Conservation (phyloP, 1,284 basidiomycete genomes). For the Boletus hoseneyae region DNA sequence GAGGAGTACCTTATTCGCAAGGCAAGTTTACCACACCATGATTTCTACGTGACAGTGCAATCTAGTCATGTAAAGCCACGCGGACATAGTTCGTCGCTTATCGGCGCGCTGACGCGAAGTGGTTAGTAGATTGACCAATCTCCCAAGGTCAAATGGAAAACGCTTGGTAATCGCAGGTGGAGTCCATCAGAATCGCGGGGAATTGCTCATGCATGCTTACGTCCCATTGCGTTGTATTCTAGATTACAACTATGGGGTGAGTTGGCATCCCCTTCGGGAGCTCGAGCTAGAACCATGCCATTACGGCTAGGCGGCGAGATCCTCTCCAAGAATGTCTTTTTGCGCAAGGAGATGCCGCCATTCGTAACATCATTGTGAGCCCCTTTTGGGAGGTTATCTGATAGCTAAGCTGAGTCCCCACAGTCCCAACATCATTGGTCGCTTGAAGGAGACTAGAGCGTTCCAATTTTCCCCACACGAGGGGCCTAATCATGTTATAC, state of each 20-base stretch:
- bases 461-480: conserved; percentile 62
- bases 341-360: conserved; percentile 61
- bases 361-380: conserved; percentile 60
- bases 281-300: conserved; percentile 3
- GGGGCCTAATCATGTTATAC: conserved; percentile 80
- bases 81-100: not conserved
- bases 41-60: no score
- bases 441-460: conserved; percentile 59
- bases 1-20: conserved; percentile 77
- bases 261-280: conserved; percentile 21
- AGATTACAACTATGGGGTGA: conserved; percentile 80
- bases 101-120: conserved; percentile 16
- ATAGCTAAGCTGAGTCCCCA: conserved; percentile 4
- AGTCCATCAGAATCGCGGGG: conserved; percentile 8
- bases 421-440: conserved; percentile 75
- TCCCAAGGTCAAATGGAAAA: conserved; percentile 83
- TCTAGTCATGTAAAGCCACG: no score
- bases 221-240: conserved; percentile 4
- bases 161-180: conserved; percentile 76
- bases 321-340: conserved; percentile 54
- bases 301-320: conserved; percentile 62
- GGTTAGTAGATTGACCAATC: conserved; percentile 70
- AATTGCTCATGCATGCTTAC: conserved; percentile 5
- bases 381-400: conserved; percentile 1
- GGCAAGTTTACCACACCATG: conserved; percentile 39